Evolutionary conservation across 768 basidiomycete genomes (phyloP).

Genomic region (Kwoniella sp.): DNA sequence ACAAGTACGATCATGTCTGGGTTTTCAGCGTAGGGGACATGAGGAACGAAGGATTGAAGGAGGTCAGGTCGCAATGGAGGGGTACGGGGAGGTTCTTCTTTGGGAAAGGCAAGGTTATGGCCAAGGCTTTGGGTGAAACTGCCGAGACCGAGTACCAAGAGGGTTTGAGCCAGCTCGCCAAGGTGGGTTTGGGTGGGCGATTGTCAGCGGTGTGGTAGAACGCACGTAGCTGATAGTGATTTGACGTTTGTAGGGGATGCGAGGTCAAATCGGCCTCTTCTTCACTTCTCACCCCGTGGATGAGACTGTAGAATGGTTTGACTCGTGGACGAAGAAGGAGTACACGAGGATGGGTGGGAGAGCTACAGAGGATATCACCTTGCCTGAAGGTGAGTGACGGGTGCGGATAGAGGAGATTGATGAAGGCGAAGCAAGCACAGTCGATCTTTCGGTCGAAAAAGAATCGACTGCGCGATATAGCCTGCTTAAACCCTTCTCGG

Average conservation of each 20-base stretch:
- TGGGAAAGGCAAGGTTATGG: conserved; percentile 79
- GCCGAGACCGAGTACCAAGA: conserved; percentile 79
- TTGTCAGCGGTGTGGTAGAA: not conserved
- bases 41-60: conserved; percentile 92
- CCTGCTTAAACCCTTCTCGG: too few species aligned
- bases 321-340: conserved; percentile 81
- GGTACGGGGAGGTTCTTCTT: conserved; percentile 90
- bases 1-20: conserved; percentile 95
- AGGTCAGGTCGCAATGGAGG: conserved; percentile 90
- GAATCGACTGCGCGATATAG: too few species aligned
- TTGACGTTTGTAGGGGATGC: conserved; percentile 68
- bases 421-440: too few species aligned
- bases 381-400: conserved; percentile 62
- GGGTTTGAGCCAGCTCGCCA: conserved; percentile 77
- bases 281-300: conserved; percentile 88
- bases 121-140: conserved; percentile 87
- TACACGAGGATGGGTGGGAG: conserved; percentile 86
- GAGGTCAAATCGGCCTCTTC: conserved; percentile 90
- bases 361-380: conserved; percentile 70
- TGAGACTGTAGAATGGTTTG: conserved; percentile 94
- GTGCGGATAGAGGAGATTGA: too few species aligned
- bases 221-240: not conserved
- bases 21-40: conserved; percentile 92
- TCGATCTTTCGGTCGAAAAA: too few species aligned
- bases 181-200: conserved; percentile 59